phyloP scores from a whole-genome alignment of 257 asterid genomes.

The Handroanthus guayacan region DNA sequence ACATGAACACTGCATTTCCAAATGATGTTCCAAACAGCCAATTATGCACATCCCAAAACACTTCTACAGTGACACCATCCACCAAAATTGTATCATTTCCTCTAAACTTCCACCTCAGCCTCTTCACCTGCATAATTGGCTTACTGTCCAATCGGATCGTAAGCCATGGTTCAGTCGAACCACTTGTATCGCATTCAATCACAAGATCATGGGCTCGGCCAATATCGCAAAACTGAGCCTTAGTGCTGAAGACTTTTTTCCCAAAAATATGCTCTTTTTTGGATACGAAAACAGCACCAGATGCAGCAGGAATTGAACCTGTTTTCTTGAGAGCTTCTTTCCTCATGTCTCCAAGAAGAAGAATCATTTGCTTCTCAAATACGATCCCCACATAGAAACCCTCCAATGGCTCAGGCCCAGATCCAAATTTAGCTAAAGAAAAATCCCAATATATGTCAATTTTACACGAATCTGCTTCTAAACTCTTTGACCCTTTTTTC shows the following conservation, averaged over 20 bases:
- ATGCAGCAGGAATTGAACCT: constrained; percentile 31
- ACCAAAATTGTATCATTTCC: constrained; percentile 48
- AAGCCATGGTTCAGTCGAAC: constrained; percentile 39
- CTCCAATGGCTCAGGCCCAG: constrained; percentile 59
- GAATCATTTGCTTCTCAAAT: constrained; percentile 42
- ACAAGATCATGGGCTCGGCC: constrained; percentile 44
- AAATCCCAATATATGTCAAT: constrained; percentile 54
- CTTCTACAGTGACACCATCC: constrained; percentile 46
- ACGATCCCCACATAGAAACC: constrained; percentile 49
- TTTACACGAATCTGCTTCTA: constrained; percentile 38
- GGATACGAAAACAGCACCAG: constrained; percentile 38
- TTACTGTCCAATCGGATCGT: constrained; percentile 38
- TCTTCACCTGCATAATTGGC: constrained; percentile 47
- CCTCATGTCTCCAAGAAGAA: constrained; percentile 54
- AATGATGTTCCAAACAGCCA: constrained; percentile 46
- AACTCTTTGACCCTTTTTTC: constrained; percentile 52
- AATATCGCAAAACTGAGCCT: constrained; percentile 45
- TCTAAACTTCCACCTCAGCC: constrained; percentile 48
- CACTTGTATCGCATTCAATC: constrained; percentile 46
- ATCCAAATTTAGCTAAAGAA: constrained; percentile 51
- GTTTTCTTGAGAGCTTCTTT: constrained; percentile 51
- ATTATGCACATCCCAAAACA: constrained; percentile 53
- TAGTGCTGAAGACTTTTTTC: constrained; percentile 44
- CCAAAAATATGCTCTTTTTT: constrained; percentile 51
- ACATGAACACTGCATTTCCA: constrained; percentile 52